Evolutionary conservation across 208 protist species (phyloP).

Genomic region (Trypanosoma mega): DNA sequence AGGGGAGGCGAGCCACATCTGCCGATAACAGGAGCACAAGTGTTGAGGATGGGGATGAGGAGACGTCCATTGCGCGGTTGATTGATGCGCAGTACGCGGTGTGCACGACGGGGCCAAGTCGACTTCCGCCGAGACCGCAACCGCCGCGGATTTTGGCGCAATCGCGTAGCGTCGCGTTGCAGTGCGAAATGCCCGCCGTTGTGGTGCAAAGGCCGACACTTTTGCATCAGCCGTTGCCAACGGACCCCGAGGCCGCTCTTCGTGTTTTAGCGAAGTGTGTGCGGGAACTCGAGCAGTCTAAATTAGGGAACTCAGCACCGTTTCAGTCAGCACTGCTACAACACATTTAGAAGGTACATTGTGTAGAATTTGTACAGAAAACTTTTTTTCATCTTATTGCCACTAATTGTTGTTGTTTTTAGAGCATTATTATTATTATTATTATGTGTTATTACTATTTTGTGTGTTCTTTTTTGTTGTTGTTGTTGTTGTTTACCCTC

Average conservation of each 20-base stretch:
- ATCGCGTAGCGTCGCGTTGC: too few species aligned
- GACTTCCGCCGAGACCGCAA: background rate
- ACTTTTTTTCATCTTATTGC: too few species aligned
- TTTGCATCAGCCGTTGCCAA: background rate
- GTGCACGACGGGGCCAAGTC: background rate
- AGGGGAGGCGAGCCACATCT: too few species aligned
- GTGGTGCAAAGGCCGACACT: too few species aligned
- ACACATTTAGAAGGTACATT: background rate
- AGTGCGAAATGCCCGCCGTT: too few species aligned
- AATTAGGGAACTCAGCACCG: constrained; percentile 10
- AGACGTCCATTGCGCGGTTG: constrained; percentile 12
- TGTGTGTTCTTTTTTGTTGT: too few species aligned
- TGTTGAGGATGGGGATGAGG: background rate
- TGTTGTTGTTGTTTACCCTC: too few species aligned
- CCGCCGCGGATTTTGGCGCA: background rate
- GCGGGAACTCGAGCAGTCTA: constrained; percentile 12
- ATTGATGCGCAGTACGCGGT: constrained; percentile 8
- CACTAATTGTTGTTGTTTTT: too few species aligned
- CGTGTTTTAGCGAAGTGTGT: constrained; percentile 3
- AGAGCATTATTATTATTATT: too few species aligned
- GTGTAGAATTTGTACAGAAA: background rate
- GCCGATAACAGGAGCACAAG: too few species aligned
- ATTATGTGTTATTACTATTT: too few species aligned
- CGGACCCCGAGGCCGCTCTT: constrained; percentile 10
- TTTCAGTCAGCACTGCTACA: constrained; percentile 15